These are phyloP conservation scores for Taphrina pruni DNA, from an alignment of 1,139 yeast species.

Conservation along the genomic window DNA sequence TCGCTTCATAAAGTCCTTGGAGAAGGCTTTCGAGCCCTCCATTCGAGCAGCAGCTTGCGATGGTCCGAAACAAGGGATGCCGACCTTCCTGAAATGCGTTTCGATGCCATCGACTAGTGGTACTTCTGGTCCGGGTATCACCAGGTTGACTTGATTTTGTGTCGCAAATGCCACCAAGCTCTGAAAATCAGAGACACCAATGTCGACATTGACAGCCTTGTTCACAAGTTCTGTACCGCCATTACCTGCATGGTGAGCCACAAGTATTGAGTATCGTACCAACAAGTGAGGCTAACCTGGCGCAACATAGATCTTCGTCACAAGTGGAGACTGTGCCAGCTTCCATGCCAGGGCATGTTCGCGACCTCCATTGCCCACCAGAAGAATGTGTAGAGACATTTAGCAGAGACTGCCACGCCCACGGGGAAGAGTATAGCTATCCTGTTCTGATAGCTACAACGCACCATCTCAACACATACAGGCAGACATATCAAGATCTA, in stretches of 20 bases:
- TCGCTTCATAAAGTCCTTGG: constrained; percentile 90
- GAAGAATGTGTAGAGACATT: constrained; percentile 57
- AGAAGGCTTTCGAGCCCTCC: constrained; percentile 97
- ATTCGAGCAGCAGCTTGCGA: constrained; percentile 83
- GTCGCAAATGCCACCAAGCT: constrained; percentile 66
- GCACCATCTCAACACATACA: background rate
- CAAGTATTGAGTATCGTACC: background rate
- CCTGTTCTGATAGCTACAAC: background rate
- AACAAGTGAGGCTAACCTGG: constrained; percentile 62
- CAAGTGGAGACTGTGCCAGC: constrained; percentile 76
- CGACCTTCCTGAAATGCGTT: constrained; percentile 68
- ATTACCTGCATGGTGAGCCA: constrained; percentile 54
- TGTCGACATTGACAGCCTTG: constrained; percentile 73
- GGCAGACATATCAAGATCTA: background rate
- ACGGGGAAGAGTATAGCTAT: background rate
- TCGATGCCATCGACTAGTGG: constrained; percentile 95
- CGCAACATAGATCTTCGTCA: constrained; percentile 79
- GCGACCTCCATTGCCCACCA: constrained; percentile 98
- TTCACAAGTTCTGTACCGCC: constrained; percentile 73
- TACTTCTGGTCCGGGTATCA: constrained; percentile 98
- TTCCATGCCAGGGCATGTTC: constrained; percentile 98
- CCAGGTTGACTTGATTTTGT: constrained; percentile 71
- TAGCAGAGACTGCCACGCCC: constrained; percentile 1
- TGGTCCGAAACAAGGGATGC: constrained; percentile 97
- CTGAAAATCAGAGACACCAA: constrained; percentile 59